Base-by-base conservation (phyloP, 1,284 basidiomycete genomes). In the Phellinidium pouzarii region DNA sequence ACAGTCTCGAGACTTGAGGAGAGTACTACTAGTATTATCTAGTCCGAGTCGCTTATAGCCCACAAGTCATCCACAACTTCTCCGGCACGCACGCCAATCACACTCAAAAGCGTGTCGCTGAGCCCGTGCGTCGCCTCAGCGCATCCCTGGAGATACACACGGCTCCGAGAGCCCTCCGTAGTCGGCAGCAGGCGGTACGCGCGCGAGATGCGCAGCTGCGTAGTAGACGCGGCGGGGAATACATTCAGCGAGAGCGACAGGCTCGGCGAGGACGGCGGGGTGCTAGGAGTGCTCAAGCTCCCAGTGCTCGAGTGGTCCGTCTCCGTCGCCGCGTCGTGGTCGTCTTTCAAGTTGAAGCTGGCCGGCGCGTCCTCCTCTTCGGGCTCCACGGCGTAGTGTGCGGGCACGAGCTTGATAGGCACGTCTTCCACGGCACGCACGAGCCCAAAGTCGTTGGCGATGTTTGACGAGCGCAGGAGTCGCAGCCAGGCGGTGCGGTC, bases 41-140 rank as follows among this genome's bases (percentile, higher is more conserved):
- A n/a, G n/a, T 34, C 14, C 31, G 14, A 19, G 3, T 40, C 37
- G 11, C 37, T n/a, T 40, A 12, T 17, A 8, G 37, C 11, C 37
- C 42, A 44, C 37, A 76, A 52, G 61, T 78, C 77, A 20, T 64
- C 66, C 14, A 78, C 65, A 6, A 79, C 71, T 59, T 78, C 74
- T 42, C 76, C 77, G 9, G 76, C 72, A 37, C 77, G 66, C 22
- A 76, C 64, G 41, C 75, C 71, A 20, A 77, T 52, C 12, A 79
- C 74, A 58, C 78, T 80, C 52, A 81, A 61, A 25, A 82, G 62
- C 8, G 77, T 78, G 57, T 82, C 80, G 57, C 76, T 77, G 48
- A 82, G 64, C 1, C 79, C 79, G 63, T 82, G 80, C 4, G 77
- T 79, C 37, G 69, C 65, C 61, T 82, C 79, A 51, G 75, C 76